These are phyloP conservation scores for Clarireedia paspali DNA, from an alignment of 2,329 filamentous ascomycete species.

Conservation along the genomic window DNA sequence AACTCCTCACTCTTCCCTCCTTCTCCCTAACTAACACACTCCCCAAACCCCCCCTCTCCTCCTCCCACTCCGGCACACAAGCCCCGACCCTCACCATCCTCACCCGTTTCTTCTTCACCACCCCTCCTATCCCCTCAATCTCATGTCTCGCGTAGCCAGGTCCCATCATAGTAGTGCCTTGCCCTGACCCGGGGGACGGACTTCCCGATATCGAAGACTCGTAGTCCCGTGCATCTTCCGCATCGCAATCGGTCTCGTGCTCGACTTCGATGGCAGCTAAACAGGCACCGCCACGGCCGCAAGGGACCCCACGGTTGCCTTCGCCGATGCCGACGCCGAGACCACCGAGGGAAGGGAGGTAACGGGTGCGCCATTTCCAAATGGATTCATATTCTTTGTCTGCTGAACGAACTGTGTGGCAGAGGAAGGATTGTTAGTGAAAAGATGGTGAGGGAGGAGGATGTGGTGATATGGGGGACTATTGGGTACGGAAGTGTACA, in stretches of 20 bases:
- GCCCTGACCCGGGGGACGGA: slow-evolving; percentile 8
- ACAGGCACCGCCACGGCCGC: slow-evolving; percentile 70
- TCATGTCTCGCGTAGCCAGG: slow-evolving; percentile 80
- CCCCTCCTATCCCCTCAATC: slow-evolving; percentile 82
- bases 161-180: slow-evolving; percentile 33
- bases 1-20: slow-evolving; percentile 61
- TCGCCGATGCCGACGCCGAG: slow-evolving; percentile 83
- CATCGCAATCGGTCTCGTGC: slow-evolving; percentile 78
- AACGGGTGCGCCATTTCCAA: slow-evolving; percentile 85
- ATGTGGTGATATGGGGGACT: too few relatives aligned
- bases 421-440: too few relatives aligned
- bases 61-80: slow-evolving; percentile 78
- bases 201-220: too few relatives aligned
- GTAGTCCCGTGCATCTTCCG: slow-evolving; percentile 52
- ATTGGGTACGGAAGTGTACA: too few relatives aligned
- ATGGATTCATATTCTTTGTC: slow-evolving; percentile 57
- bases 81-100: slow-evolving; percentile 74
- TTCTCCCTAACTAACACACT: slow-evolving; percentile 65
- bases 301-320: slow-evolving; percentile 80
- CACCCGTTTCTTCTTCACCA: slow-evolving; percentile 82
- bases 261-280: slow-evolving; percentile 71
- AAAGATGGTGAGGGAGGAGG: too few relatives aligned
- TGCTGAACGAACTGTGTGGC: slow-evolving; percentile 39
- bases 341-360: slow-evolving; percentile 71
- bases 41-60: slow-evolving; percentile 56